Base-by-base conservation (phyloP, 805 yeast genomes). In the Allodekkera sacchari region DNA sequence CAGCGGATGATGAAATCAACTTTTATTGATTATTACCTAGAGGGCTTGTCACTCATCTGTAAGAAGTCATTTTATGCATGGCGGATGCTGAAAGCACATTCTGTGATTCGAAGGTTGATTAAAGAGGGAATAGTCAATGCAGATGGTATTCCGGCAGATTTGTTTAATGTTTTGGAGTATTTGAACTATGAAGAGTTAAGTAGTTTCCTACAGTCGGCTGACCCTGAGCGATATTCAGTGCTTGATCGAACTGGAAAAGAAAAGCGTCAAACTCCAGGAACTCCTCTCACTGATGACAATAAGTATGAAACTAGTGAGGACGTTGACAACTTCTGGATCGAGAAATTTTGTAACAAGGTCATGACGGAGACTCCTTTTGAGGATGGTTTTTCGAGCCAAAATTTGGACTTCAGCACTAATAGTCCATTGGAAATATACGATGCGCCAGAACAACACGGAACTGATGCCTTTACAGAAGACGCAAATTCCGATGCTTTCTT, bases 1-100 rank as follows among this genome's bases (percentile, higher is more conserved):
- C 19, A 15, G 30, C 25, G n/a, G 21, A 31, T 15, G 35, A 35
- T 31, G 3, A 28, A 30, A 17, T 36, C n/a, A n/a, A n/a, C n/a
- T n/a, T n/a, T 39, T 0, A 36, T 53, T 9, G 42, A 37, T 7
- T 27, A 12, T 12, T 28, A 28, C 31, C 7, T 30, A 7, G 14
- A 30, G 10, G 67, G 55, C 42, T 63, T 36, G 52, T 63, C 56
- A 13, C 60, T 62, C 24, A 53, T 80, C 22, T 71, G 83, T 14
- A 61, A 57, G 17, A 64, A 74, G 39, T 79, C 77, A 47, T 74
- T 73, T 36, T 77, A 76, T 47, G 81, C 85, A 2, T 75, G 78
- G 75, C 68, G 81, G 53, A 65, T 79, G 48, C 63, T 72, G 22
- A 77, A 76, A 43, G 77, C 82, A 1, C 71, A 69, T 31, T n/a